Base-by-base conservation (phyloP, 306 rosid genomes). In the Arachis hypogaea region DNA sequence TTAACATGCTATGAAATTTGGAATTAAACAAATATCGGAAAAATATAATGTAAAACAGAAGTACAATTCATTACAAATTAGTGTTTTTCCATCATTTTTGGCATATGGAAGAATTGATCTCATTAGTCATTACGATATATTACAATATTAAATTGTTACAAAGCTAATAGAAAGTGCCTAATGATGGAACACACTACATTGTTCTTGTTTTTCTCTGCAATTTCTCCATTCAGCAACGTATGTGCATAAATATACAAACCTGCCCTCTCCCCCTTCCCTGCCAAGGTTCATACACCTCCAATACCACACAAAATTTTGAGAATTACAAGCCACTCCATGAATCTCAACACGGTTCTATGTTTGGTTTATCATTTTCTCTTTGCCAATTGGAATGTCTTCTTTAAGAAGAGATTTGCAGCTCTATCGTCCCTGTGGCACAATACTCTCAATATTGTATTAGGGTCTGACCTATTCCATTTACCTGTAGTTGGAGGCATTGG, bases 401-500 rank as follows among this genome's bases (percentile, higher is more conserved):
- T 94, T 14, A 94, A 86, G 89, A 91, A 94, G 11, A 69, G 87
- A 66, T 91, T 89, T 4, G 98, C 91, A 14, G 80, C 40, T 46
- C 78, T 57, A 66, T 91, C 98, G 75, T 89, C 79, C 76, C 98
- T 81, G 63, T 89, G 78, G 75, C 98, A 94, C 84, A 94, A 68
- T 3, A 94, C 97, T 71, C 98, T 88, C 75, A 94, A 63, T 44
- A 94, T 86, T 63, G 98, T 91, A 76, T 94, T 94, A 2, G 98
- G 95, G 59, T 94, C 97, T 14, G 93, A 65, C 54, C 89, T 82
- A 44, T 85, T 85, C 98, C 98, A 94, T 47, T 86, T 81, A 60
- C 97, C 88, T 28, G 96, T 91, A 5, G 97, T 91, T 9, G 98
- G 96, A 80, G 98, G 96, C 98, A 94, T 89, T 4, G 96, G 97